Conservation (phyloP, 441 rosid genomes). For the Euphorbia neoarborescens region DNA sequence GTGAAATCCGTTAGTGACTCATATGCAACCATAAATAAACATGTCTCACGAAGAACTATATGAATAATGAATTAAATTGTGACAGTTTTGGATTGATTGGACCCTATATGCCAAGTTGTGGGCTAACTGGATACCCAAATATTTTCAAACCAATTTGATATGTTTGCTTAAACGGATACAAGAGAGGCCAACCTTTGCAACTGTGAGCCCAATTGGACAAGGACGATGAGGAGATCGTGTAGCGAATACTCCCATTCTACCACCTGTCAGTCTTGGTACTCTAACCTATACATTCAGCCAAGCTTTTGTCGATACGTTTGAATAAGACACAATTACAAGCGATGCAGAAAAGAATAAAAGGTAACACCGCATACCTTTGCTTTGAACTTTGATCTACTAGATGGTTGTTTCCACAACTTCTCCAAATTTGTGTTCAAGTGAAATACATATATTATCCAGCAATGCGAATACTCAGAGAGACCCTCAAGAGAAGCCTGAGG, state of each 20-base stretch:
- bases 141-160: background rate
- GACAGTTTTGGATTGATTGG: no score
- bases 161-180: background rate
- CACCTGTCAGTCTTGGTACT: constrained; percentile 79
- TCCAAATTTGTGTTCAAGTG: constrained; percentile 86
- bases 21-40: no score
- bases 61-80: background rate
- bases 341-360: background rate
- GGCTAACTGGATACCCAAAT: no score
- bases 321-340: constrained; percentile 17
- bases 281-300: constrained; percentile 56
- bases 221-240: constrained; percentile 87
- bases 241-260: constrained; percentile 73
- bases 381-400: constrained; percentile 76
- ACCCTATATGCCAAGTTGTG: no score
- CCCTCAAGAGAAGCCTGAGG: constrained; percentile 93
- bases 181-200: constrained; percentile 56
- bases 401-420: constrained; percentile 80
- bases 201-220: constrained; percentile 84
- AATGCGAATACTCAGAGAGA: constrained; percentile 75
- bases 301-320: constrained; percentile 25
- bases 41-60: no score
- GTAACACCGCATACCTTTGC: constrained; percentile 49
- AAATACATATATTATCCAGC: constrained; percentile 84
- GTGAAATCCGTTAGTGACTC: no score